A percentile compares a stretch with the other conserved stretches of the same genome.
Evolutionary conservation across 2,329 filamentous ascomycete species (phyloP).

Genomic region (Sphaerulina vaccinii): DNA sequence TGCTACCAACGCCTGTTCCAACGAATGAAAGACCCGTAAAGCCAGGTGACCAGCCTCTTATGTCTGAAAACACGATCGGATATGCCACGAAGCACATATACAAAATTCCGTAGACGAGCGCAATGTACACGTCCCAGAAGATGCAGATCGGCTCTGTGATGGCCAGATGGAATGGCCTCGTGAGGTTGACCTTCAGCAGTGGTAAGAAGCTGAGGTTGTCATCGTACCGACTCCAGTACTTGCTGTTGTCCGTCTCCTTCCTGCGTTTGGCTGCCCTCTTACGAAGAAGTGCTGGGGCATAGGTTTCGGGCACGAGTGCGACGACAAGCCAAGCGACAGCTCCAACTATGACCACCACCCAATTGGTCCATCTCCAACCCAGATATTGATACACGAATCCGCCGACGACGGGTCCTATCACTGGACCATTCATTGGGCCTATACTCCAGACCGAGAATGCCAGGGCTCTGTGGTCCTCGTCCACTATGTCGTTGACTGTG

Average conservation of each 20-base stretch:
- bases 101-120: slow-evolving; percentile 79
- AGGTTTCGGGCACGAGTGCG: slow-evolving; percentile 68
- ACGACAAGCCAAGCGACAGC: slow-evolving; percentile 62
- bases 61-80: slow-evolving; percentile 74
- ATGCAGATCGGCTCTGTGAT: slow-evolving; percentile 84
- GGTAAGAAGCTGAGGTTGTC: slow-evolving; percentile 63
- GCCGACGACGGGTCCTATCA: slow-evolving; percentile 58
- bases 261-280: slow-evolving; percentile 63
- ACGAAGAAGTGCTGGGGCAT: slow-evolving; percentile 68
- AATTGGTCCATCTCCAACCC: slow-evolving; percentile 68
- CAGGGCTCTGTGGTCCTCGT: slow-evolving; percentile 75
- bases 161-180: slow-evolving; percentile 73
- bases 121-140: slow-evolving; percentile 69
- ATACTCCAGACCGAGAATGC: slow-evolving; percentile 81
- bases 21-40: slow-evolving; percentile 74
- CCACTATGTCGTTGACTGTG: slow-evolving; percentile 78
- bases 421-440: slow-evolving; percentile 73
- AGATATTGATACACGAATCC: slow-evolving; percentile 76
- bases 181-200: slow-evolving; percentile 72
- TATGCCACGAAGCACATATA: slow-evolving; percentile 91
- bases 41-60: slow-evolving; percentile 74
- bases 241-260: slow-evolving; percentile 66
- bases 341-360: slow-evolving; percentile 72
- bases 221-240: slow-evolving; percentile 81
- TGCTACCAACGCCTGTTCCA: slow-evolving; percentile 63